Evolutionary conservation across 139 green algal species (phyloP).

Genomic region (Monoraphidium neglectum): DNA sequence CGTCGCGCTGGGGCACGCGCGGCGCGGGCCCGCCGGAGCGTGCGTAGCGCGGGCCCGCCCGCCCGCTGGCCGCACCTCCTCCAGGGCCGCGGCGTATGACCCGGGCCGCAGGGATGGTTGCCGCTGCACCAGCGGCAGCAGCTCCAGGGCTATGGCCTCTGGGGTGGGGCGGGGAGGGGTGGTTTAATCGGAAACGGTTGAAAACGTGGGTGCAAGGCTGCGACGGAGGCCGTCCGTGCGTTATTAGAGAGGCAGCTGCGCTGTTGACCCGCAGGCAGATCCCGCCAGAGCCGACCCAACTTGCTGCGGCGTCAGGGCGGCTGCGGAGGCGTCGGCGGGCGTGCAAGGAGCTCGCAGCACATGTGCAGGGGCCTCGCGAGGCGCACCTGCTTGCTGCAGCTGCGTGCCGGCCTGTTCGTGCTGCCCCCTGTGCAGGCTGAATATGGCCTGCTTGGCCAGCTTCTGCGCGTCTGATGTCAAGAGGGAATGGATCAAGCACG

Average conservation of each 20-base stretch:
- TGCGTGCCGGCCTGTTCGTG: slow-evolving; percentile 42
- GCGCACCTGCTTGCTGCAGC: slow-evolving; percentile 39
- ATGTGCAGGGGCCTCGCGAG: background rate
- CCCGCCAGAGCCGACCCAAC: background rate
- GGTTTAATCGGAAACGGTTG: too few relatives aligned
- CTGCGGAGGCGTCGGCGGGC: background rate
- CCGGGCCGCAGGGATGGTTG: slow-evolving; percentile 61
- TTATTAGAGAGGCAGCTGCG: too few relatives aligned
- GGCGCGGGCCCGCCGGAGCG: too few relatives aligned
- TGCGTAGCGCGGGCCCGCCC: too few relatives aligned
- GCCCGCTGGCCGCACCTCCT: slow-evolving; percentile 61
- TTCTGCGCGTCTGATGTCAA: slow-evolving; percentile 73
- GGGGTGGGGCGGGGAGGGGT: too few relatives aligned
- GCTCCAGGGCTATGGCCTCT: slow-evolving; percentile 51
- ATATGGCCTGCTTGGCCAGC: slow-evolving; percentile 79
- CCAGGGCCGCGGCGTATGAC: slow-evolving; percentile 65
- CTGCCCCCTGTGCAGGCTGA: slow-evolving; percentile 68
- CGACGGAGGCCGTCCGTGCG: too few relatives aligned
- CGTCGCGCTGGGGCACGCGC: too few relatives aligned
- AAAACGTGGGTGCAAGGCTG: too few relatives aligned
- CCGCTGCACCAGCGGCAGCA: slow-evolving; percentile 60
- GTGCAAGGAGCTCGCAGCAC: background rate
- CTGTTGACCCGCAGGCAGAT: too few relatives aligned
- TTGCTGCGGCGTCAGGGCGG: background rate
- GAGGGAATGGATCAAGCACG: background rate